These are phyloP conservation scores for Coniochaeta prunicola DNA, from an alignment of 2,329 filamentous ascomycete genomes.

Conservation along the genomic window DNA sequence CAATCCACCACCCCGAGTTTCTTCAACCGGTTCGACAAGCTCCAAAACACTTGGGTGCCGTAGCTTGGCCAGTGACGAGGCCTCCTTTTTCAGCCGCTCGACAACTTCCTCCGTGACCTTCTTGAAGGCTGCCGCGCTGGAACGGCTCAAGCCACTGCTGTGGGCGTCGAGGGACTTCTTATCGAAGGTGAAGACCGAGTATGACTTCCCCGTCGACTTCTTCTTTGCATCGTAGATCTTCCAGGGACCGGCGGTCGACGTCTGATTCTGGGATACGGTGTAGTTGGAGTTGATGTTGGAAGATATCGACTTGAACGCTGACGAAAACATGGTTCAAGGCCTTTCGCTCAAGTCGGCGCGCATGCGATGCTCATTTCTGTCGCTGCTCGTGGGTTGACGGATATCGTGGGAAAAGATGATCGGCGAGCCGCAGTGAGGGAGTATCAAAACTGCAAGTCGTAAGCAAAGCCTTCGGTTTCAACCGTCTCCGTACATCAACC, in stretches of 20 bases:
- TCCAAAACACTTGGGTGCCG: conserved; percentile 90
- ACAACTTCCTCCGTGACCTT: conserved; percentile 82
- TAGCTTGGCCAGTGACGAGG: conserved; percentile 77
- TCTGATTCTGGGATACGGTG: conserved; percentile 65
- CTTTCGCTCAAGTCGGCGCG: neutral
- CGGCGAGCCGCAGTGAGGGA: neutral
- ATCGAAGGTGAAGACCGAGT: conserved; percentile 92
- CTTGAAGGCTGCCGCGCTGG: conserved; percentile 64
- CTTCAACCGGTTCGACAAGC: conserved; percentile 89
- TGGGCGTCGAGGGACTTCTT: conserved; percentile 73
- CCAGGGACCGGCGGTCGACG: conserved; percentile 85
- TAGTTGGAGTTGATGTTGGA: conserved; percentile 93
- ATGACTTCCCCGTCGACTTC: conserved; percentile 83
- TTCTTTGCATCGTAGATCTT: conserved; percentile 97
- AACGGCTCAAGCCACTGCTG: conserved; percentile 52
- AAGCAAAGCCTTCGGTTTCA: neutral
- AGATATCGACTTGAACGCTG: conserved; percentile 85
- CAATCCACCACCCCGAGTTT: conserved; percentile 81
- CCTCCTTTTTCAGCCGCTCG: conserved; percentile 86
- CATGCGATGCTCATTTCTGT: neutral
- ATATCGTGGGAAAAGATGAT: neutral
- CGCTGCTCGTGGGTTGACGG: neutral
- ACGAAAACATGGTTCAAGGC: conserved; percentile 70
- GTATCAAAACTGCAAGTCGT: neutral
- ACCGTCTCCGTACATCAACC: neutral